Percentiles rank a stretch among this genome's conserved stretches.
Evolutionary conservation across 2,329 filamentous ascomycete species (phyloP).

Genomic region (Aspergillus amoenus): DNA sequence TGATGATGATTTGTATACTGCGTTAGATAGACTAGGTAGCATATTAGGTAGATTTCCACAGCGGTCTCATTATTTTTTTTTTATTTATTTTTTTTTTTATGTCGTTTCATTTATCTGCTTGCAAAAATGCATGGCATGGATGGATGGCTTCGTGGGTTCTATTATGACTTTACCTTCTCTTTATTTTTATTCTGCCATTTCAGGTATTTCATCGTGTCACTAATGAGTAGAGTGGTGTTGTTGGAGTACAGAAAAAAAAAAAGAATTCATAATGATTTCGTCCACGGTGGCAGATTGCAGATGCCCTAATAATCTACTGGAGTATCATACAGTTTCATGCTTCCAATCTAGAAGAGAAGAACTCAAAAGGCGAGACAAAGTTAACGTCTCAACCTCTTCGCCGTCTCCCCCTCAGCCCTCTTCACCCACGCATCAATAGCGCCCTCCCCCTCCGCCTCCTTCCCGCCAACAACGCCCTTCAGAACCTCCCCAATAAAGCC

Average conservation of each 20-base stretch:
- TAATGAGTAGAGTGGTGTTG: neutral
- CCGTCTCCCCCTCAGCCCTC: constrained; percentile 54
- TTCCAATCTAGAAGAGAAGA: neutral
- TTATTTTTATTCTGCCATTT: neutral
- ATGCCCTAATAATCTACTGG: neutral
- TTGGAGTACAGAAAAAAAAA: neutral
- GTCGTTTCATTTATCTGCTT: too few relatives aligned
- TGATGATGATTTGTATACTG: constrained; percentile 16
- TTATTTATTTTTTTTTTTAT: neutral
- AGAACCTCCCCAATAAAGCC: constrained; percentile 89
- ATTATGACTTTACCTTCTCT: neutral
- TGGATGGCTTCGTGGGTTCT: neutral
- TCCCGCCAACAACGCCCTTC: constrained; percentile 76
- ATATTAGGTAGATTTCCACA: constrained; percentile 14
- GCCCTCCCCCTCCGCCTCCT: constrained; percentile 64
- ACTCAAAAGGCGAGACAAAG: neutral
- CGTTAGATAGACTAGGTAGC: constrained; percentile 19
- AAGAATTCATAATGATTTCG: neutral
- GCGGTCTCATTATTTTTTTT: neutral
- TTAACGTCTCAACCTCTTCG: constrained; percentile 32
- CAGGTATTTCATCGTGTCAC: neutral
- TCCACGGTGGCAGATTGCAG: neutral
- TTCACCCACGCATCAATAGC: constrained; percentile 81
- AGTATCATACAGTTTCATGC: neutral
- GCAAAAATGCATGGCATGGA: neutral